Conservation (phyloP, 345 rosid genomes). For the Clausena lansium region DNA sequence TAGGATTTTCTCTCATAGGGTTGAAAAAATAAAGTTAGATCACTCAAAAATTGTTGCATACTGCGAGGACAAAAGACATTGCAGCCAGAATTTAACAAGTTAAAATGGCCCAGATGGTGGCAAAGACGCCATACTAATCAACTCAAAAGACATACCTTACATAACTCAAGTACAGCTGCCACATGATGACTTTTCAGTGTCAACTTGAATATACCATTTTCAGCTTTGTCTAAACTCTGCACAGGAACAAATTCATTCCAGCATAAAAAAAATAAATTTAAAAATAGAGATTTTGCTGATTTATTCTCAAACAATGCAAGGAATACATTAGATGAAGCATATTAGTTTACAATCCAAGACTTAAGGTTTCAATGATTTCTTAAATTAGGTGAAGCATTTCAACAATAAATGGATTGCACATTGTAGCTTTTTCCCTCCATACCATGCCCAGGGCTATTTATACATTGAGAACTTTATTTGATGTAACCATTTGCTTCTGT, state of each 20-base stretch:
- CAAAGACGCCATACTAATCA: not conserved
- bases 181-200: conserved; percentile 64
- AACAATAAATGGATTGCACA: not conserved
- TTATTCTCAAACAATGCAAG: not conserved
- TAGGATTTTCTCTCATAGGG: conserved; percentile 8
- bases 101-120: not conserved
- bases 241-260: conserved; percentile 21
- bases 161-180: conserved; percentile 73
- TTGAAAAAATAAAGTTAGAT: not conserved
- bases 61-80: not conserved
- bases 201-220: conserved; percentile 63
- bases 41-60: not conserved
- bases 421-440: not conserved
- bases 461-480: not conserved
- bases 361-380: not conserved
- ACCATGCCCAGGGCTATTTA: not conserved
- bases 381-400: not conserved
- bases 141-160: conserved; percentile 56
- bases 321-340: no score
- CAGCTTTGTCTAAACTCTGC: conserved; percentile 73
- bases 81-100: not conserved
- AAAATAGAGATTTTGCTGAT: not conserved
- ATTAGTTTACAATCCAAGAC: not conserved
- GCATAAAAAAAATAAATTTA: not conserved
- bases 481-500: not conserved